Evolutionary conservation across 495 filamentous ascomycete genomes (phyloP).

Genomic region (Penicillium coffeae): DNA sequence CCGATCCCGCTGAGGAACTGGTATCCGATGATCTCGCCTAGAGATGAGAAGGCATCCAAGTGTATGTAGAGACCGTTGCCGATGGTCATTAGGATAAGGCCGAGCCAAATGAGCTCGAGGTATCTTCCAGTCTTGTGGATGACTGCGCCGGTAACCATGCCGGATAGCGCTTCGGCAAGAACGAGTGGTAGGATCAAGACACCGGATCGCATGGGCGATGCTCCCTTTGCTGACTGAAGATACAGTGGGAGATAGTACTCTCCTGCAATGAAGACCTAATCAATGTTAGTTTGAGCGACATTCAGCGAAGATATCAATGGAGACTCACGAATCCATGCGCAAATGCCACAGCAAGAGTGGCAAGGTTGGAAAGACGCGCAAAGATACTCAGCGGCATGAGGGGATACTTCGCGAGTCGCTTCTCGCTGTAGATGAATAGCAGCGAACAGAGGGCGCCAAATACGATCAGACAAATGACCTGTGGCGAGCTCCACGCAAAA

Average conservation of each 20-base stretch:
- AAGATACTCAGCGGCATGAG: constrained; percentile 74
- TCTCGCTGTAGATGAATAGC: constrained; percentile 68
- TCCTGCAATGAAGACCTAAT: constrained; percentile 44
- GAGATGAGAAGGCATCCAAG: constrained; percentile 33
- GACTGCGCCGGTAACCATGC: constrained; percentile 46
- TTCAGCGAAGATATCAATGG: not conserved
- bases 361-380: constrained; percentile 52
- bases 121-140: constrained; percentile 62
- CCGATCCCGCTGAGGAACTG: constrained; percentile 62
- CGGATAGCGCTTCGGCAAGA: constrained; percentile 45
- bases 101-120: constrained; percentile 51
- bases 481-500: constrained; percentile 68
- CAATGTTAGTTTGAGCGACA: not conserved
- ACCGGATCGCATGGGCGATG: constrained; percentile 50
- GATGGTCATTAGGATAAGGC: constrained; percentile 40
- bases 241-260: constrained; percentile 60
- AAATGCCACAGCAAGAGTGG: constrained; percentile 52
- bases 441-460: constrained; percentile 61
- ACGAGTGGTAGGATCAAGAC: constrained; percentile 51
- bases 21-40: constrained; percentile 45
- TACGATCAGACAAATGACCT: constrained; percentile 72
- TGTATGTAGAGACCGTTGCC: constrained; percentile 53
- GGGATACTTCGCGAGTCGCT: constrained; percentile 66
- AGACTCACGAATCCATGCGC: constrained; percentile 48
- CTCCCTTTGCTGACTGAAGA: constrained; percentile 50